Base-by-base conservation (phyloP, 805 yeast species). In the Saitoella complicata region DNA sequence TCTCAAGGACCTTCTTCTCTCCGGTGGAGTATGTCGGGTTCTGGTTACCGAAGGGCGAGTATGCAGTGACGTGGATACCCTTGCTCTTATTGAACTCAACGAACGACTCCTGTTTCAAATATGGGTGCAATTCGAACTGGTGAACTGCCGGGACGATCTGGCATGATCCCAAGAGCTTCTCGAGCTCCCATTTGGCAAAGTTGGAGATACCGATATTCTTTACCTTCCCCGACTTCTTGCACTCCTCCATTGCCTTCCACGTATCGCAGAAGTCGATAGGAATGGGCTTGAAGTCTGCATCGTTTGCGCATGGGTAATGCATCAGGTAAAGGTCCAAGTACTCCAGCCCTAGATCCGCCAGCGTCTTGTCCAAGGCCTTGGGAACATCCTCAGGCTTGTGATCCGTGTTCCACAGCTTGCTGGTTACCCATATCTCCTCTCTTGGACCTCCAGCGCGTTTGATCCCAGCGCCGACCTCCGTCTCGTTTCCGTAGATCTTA, bases 151-250 rank as follows among this genome's bases (percentile, higher is more conserved):
- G 94, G 32, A 67, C 70, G 42, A 72, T 58, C 36, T 63, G 71
- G 44, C 70, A 71, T 39, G 63, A 64, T 7, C 61, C 61, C 43
- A 80, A 65, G 47, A 82, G 62, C 42, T 61, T 67, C 47, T 70
- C 63, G 49, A 79, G 56, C 51, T 73, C 70, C 45, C 65, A 69
- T 31, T 71, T 61, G 12, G 81, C 70, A 58, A 77, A 75, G 64
- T 83, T 83, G 35, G 87, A 78, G 38, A 83, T 81, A 52, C 94
- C 94, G 58, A 83, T 71, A 29, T 86, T 73, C 53, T 68, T 73
- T 31, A 73, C 67, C 57, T 73, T 68, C 32, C 55, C 79, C 13
- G 71, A 57, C 32, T 63, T 62, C 43, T 73, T 66, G 42, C 80
- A 62, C 52, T 71, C 64, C 63, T 81, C 84, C 73, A 83, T 60